phyloP scores from a whole-genome alignment of 441 rosid species.

The Gossypium lobatum region DNA sequence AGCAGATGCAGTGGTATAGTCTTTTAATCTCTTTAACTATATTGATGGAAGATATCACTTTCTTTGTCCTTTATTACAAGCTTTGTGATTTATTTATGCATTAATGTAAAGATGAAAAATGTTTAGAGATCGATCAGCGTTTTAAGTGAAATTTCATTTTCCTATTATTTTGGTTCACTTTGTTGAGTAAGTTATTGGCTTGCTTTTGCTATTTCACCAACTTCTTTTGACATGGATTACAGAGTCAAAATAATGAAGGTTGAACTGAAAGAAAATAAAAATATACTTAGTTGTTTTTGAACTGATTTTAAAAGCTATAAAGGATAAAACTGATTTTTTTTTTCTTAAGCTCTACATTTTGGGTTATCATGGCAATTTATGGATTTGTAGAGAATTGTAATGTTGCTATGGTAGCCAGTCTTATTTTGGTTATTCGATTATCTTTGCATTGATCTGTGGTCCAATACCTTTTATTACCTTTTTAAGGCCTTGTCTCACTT shows the following conservation, averaged over 20 bases:
- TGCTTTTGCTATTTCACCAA: neutral
- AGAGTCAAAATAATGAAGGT: neutral
- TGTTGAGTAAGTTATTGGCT: slow-evolving; percentile 1
- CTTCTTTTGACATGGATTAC: neutral
- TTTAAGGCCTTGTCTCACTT: neutral
- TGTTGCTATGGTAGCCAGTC: neutral
- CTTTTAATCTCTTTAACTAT: slow-evolving; percentile 10
- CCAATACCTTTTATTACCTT: neutral
- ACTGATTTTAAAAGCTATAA: neutral
- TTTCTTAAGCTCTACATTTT: slow-evolving; percentile 1
- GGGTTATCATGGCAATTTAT: neutral
- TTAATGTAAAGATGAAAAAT: slow-evolving; percentile 1
- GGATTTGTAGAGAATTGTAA: neutral
- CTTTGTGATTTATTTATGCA: neutral
- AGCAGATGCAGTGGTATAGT: slow-evolving; percentile 69
- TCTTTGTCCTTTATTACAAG: neutral
- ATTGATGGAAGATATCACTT: neutral
- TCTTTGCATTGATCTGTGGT: neutral
- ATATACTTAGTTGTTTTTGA: neutral
- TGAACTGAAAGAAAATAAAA: neutral
- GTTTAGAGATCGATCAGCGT: neutral
- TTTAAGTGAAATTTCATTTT: neutral
- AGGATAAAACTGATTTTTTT: neutral
- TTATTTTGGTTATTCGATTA: neutral
- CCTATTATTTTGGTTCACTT: neutral